Evolutionary conservation across 2,329 filamentous ascomycete genomes (phyloP), one percentile per base, ranked within the genome.

Genomic region (Aspergillus spinulosporus): DNA sequence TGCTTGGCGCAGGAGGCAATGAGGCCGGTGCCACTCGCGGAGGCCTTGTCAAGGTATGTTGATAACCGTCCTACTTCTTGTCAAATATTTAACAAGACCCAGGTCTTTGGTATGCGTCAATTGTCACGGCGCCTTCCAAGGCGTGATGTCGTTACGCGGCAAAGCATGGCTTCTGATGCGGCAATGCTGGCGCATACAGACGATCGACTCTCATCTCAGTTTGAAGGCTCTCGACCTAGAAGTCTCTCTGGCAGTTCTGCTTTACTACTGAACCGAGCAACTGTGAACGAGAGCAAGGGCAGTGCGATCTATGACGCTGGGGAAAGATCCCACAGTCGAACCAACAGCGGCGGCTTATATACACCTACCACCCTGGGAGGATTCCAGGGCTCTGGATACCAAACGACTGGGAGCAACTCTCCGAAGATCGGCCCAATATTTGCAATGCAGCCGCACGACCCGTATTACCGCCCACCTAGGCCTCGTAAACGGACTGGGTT

Each of bases 51-150:
- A 96, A 92, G 76, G 82, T 84, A 59, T 62, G 69, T 67, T 29
- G 9, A 48, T 37, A 9, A 5, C 29, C 36, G 26, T 14, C 9
- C 5, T 14, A 32, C 12, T n/a, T 43, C 28, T 14, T 32, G n/a
- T 43, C 37, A 11, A 5, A 31, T 9, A 3, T 26, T 46, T 53
- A 48, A 59, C 49, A 8, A 15, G n/a, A 12, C 12, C 21, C 26
- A 78, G 75, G 90, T 92, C 45, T 95, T 97, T 69, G 92, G 92
- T 49, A 91, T 92, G 82, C 88, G 92, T 46, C 92, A 97, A 72
- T 79, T 97, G 40, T 90, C 90, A 9, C 85, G 89, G 61, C 86
- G 92, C 48, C 78, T 83, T 60, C 84, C 84, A 56, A 84, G 84
- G 47, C 84, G 83, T 58, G 82, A 80, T 51, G 84, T 83, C 12